These are phyloP conservation scores for Lagenaria siceraria DNA, from an alignment of 306 rosid genomes.

Conservation along the genomic window DNA sequence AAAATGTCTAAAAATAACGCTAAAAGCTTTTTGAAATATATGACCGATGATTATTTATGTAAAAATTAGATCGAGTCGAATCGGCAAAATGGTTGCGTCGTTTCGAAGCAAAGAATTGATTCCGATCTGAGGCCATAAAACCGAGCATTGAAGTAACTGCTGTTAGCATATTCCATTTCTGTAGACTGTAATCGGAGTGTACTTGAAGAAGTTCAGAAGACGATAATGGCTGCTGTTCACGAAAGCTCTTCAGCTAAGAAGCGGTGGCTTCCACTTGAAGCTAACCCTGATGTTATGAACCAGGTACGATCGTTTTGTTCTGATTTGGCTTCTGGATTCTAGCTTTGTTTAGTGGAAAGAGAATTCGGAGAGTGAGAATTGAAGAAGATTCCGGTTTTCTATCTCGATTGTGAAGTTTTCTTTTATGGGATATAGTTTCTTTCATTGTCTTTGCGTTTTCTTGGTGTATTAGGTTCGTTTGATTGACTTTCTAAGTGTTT, in stretches of 20 bases:
- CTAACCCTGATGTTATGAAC: slow-evolving; percentile 94
- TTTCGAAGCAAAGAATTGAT: not conserved
- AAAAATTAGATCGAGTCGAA: not conserved
- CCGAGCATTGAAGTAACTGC: not conserved
- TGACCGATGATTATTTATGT: too few relatives aligned
- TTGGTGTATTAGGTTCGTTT: too few relatives aligned
- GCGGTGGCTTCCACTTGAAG: slow-evolving; percentile 99
- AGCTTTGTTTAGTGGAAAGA: not conserved
- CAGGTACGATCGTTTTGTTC: slow-evolving; percentile 32
- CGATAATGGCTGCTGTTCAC: slow-evolving; percentile 40
- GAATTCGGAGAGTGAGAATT: not conserved
- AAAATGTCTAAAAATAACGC: too few relatives aligned
- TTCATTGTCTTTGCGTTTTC: not conserved
- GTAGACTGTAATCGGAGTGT: not conserved
- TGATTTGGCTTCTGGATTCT: not conserved
- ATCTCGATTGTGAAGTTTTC: not conserved
- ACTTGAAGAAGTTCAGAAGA: not conserved
- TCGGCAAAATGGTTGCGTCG: not conserved
- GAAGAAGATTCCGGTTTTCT: not conserved
- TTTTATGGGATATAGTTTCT: not conserved
- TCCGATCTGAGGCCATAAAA: slow-evolving; percentile 4
- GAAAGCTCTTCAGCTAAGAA: slow-evolving; percentile 49
- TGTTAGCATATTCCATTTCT: not conserved
- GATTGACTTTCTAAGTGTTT: too few relatives aligned
- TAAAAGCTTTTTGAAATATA: too few relatives aligned